Conservation (phyloP, 2,329 filamentous ascomycete genomes). For the Basipetospora chlamydospora region DNA sequence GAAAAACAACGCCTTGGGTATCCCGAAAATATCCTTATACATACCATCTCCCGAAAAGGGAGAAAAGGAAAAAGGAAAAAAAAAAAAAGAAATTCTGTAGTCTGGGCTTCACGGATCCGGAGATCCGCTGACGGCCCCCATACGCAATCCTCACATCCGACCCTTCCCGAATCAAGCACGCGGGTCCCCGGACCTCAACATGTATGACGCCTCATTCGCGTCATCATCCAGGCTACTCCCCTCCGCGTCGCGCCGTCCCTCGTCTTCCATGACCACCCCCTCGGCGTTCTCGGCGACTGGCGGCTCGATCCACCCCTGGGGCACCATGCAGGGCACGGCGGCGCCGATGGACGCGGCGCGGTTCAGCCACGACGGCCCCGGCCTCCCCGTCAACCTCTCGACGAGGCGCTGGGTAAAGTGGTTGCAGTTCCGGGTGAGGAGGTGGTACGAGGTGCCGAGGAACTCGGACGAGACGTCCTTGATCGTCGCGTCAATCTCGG, state of each 20-base stretch:
- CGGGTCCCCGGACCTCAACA: no score
- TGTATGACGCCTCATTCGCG: constrained; percentile 19
- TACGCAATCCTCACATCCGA: no score
- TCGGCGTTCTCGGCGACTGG: constrained; percentile 63
- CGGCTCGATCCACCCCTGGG: constrained; percentile 66
- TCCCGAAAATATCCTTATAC: no score
- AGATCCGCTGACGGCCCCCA: no score
- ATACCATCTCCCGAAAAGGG: no score
- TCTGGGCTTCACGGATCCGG: no score
- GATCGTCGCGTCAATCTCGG: constrained; percentile 59
- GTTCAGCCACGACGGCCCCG: constrained; percentile 65
- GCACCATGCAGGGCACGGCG: constrained; percentile 68
- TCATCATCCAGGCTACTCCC: constrained; percentile 48
- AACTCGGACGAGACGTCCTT: constrained; percentile 57
- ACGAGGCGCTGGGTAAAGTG: constrained; percentile 73
- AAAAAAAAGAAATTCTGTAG: no score
- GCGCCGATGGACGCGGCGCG: constrained; percentile 72
- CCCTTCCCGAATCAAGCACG: no score
- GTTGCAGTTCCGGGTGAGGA: constrained; percentile 76
- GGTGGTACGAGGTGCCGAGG: constrained; percentile 62
- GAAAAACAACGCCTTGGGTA: no score
- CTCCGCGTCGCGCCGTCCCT: constrained; percentile 30
- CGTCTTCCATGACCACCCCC: constrained; percentile 50
- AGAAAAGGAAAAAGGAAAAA: no score
- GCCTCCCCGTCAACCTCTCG: constrained; percentile 53